Evolutionary conservation across 805 yeast genomes (phyloP), one percentile per base, ranked within the genome.

Genomic region (Ogataea salicorniae): DNA sequence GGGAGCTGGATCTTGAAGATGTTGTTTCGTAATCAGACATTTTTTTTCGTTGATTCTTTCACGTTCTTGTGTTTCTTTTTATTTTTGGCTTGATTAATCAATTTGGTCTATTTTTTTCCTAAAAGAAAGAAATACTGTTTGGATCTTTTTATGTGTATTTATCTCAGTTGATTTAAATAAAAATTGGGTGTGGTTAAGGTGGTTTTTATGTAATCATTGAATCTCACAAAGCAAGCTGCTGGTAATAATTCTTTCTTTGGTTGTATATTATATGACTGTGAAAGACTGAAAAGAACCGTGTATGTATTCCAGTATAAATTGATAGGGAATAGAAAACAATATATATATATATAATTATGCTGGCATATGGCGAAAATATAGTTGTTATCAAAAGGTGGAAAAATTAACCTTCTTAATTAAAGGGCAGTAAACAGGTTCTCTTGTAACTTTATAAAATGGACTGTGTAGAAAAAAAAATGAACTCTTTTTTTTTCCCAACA

Each of bases 1-100:
- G 63, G 13, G 65, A 62, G 22, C 50, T 47, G 26, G 56, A 50
- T 48, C 58, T 52, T 4, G 61, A 55, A 16, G 59, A 52, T 29
- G 50, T 52, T 41, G 41, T 38, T 37, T 49, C 50, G 6, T 50
- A 56, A 46, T 50, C 55, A 34, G 61, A 53, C 64, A 63, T 64
- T 41, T 43, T 57, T 23, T 6, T 26, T 20, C 11, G 20, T 22
- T 34, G 6, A 9, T 31, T 18, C 4, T 34, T 47, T 45, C 34
- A 41, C 23, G 18, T 39, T 43, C 37, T n/a, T 17, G n/a, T 29
- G 36, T 13, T 14, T 5, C 13, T 23, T 20, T 26, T 23, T 39
- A 11, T 33, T 18, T 29, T 29, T 26, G 13, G 6, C 14, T 23
- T 4, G 6, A 13, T 11, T 9, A 39, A 15, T 33, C 16, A 16